A percentile compares a stretch with the other conserved stretches of the same genome.
phyloP scores from a whole-genome alignment of 306 rosid species.

The Phaseolus lunatus region DNA sequence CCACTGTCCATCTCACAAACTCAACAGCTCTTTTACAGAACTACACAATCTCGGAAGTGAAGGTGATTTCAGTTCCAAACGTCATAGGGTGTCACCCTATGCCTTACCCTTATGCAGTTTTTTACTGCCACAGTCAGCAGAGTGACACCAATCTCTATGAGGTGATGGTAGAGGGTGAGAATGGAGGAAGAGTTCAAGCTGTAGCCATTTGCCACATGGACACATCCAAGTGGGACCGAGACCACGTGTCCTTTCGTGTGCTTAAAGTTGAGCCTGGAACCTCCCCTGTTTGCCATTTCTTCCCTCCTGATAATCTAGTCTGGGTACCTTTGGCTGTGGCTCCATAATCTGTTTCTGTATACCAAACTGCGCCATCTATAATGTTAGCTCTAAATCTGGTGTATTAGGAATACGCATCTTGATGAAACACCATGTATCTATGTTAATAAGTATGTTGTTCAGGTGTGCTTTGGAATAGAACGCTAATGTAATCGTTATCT shows the following conservation, averaged over 20 bases:
- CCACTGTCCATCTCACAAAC: constrained; percentile 55
- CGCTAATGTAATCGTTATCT: background rate
- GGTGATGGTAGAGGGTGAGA: constrained; percentile 57
- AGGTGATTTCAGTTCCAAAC: constrained; percentile 53
- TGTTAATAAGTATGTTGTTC: constrained; percentile 1
- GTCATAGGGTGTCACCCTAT: constrained; percentile 70
- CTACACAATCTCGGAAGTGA: constrained; percentile 58
- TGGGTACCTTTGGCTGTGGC: constrained; percentile 55
- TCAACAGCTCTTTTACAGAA: constrained; percentile 57
- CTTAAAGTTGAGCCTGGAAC: constrained; percentile 63
- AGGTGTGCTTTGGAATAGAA: background rate
- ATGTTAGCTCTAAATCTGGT: constrained; percentile 21
- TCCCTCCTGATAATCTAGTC: constrained; percentile 67
- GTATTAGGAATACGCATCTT: background rate
- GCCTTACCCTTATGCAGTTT: constrained; percentile 86
- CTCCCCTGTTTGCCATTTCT: constrained; percentile 81
- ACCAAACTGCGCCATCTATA: constrained; percentile 5
- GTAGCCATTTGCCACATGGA: constrained; percentile 84
- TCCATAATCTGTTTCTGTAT: constrained; percentile 8
- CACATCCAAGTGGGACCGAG: constrained; percentile 73
- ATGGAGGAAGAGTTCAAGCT: constrained; percentile 66
- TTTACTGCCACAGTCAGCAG: constrained; percentile 70
- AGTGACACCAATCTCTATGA: constrained; percentile 59
- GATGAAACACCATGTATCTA: constrained; percentile 18
- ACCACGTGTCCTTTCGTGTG: constrained; percentile 64